phyloP scores from a whole-genome alignment of 2,329 filamentous ascomycete genomes.

The Geoglossum cookeanum region DNA sequence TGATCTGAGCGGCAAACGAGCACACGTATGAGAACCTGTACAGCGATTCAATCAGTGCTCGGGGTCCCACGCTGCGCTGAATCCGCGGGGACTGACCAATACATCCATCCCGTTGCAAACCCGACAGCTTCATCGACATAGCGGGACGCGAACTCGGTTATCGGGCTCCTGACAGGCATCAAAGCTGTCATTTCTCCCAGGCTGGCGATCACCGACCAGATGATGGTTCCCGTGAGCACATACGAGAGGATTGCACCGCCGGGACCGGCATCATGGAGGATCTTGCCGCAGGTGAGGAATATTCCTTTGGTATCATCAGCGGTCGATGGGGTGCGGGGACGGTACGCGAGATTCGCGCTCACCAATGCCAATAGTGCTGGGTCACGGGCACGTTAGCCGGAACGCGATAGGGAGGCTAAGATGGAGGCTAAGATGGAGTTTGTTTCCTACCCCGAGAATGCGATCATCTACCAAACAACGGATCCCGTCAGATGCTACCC shows the following conservation, averaged over 20 bases:
- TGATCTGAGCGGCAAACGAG: slow-evolving; percentile 20
- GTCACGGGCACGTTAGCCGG: not conserved
- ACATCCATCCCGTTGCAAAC: slow-evolving; percentile 23
- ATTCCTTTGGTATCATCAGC: slow-evolving; percentile 14
- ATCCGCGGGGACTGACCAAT: slow-evolving; percentile 15
- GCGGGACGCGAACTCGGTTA: slow-evolving; percentile 22
- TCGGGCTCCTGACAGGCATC: slow-evolving; percentile 23
- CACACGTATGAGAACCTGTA: slow-evolving; percentile 22
- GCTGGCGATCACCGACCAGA: slow-evolving; percentile 22
- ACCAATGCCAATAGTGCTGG: not conserved
- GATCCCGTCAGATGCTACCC: not conserved
- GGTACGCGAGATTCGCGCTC: not conserved
- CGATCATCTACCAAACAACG: not conserved
- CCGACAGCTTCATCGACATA: slow-evolving; percentile 21
- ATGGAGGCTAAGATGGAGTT: too few species aligned
- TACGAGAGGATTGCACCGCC: slow-evolving; percentile 24
- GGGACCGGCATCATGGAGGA: slow-evolving; percentile 23
- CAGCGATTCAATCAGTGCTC: not conserved
- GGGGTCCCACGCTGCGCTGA: too few species aligned
- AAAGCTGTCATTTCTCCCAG: slow-evolving; percentile 21
- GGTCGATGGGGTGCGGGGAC: not conserved
- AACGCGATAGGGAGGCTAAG: too few species aligned
- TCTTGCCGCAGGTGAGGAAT: slow-evolving; percentile 23
- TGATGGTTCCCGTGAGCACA: slow-evolving; percentile 24
- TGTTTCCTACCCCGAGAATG: not conserved